These are phyloP conservation scores for Aspergillus baeticus DNA, from an alignment of 495 filamentous ascomycete species.

Conservation along the genomic window DNA sequence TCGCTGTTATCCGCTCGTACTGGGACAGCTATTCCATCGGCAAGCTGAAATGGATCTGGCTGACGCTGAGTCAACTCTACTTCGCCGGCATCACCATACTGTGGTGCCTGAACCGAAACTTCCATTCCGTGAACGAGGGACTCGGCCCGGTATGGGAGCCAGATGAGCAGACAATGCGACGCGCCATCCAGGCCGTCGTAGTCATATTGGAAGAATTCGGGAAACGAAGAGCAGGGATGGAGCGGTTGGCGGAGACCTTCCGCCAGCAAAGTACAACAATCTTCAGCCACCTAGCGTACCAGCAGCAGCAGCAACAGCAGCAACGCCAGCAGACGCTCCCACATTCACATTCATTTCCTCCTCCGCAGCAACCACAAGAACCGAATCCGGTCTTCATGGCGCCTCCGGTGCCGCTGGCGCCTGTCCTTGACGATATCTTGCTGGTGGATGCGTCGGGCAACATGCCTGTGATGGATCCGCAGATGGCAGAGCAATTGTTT, in stretches of 20 bases:
- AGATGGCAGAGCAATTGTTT: constrained; percentile 42
- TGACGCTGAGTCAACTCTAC: constrained; percentile 52
- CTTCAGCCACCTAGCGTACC: constrained; percentile 46
- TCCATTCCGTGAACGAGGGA: constrained; percentile 43
- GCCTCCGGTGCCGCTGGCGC: constrained; percentile 41
- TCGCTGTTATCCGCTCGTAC: constrained; percentile 50
- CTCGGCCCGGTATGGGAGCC: constrained; percentile 40
- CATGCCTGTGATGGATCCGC: constrained; percentile 39
- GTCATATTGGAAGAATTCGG: constrained; percentile 51
- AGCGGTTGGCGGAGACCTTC: constrained; percentile 45
- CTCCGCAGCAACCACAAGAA: constrained; percentile 22
- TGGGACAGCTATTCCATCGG: constrained; percentile 48
- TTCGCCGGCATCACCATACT: constrained; percentile 51
- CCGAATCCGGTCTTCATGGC: constrained; percentile 13
- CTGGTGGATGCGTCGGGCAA: constrained; percentile 36
- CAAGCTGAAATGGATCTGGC: constrained; percentile 56
- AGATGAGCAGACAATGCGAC: constrained; percentile 46
- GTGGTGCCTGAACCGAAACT: constrained; percentile 48
- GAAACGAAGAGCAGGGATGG: constrained; percentile 46
- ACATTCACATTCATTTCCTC: constrained; percentile 14
- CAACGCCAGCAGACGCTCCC: constrained; percentile 22
- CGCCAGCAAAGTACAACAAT: constrained; percentile 46
- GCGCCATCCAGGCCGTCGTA: constrained; percentile 44
- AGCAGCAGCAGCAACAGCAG: constrained; percentile 23
- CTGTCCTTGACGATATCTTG: constrained; percentile 42